Base-by-base conservation (phyloP, 2,329 filamentous ascomycete species). In the Cordyceps militaris region DNA sequence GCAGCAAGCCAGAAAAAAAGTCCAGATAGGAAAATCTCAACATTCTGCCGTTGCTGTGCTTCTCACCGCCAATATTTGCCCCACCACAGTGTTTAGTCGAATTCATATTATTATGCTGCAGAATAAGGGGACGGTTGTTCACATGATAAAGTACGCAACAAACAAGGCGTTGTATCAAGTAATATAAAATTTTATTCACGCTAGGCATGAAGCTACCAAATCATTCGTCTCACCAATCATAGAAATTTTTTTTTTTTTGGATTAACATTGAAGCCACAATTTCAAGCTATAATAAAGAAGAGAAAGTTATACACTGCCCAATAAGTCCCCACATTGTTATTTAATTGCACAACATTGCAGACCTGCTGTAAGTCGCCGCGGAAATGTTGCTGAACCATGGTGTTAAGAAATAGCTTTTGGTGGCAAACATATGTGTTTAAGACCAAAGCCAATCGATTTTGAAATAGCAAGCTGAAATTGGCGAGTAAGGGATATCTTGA, bases 21-120 rank as follows among this genome's bases (percentile, higher is more conserved):
- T 55, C 19, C 13, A 36, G 49, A 51, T 14, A 58, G 28, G 24
- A 51, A 56, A 46, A 42, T 57, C 55, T 57, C 53, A 38, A 46
- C 38, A 58, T 62, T 62, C 60, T 62, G 61, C 61, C 61, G 7
- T 26, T 38, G 10, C n/a, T n/a, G 21, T 5, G 30, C 14, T 26
- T 13, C 46, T 56, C 56, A 62, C 61, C 61, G 61, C 61, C 49
- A 57, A 30, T 13, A 34, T 11, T 10, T 30, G 34, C 54, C 42
- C 30, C 57, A 36, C 48, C 34, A 23, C 11, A 5, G 10, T 36
- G 34, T 36, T 11, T 36, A n/a, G n/a, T n/a, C n/a, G n/a, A n/a
- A n/a, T n/a, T n/a, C n/a, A n/a, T n/a, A n/a, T n/a, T n/a, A n/a
- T n/a, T n/a, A n/a, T n/a, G n/a, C n/a, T n/a, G n/a, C n/a, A n/a